Evolutionary conservation across 805 yeast species (phyloP), one percentile per base, ranked within the genome.

Genomic region (Ogataea kodamae): DNA sequence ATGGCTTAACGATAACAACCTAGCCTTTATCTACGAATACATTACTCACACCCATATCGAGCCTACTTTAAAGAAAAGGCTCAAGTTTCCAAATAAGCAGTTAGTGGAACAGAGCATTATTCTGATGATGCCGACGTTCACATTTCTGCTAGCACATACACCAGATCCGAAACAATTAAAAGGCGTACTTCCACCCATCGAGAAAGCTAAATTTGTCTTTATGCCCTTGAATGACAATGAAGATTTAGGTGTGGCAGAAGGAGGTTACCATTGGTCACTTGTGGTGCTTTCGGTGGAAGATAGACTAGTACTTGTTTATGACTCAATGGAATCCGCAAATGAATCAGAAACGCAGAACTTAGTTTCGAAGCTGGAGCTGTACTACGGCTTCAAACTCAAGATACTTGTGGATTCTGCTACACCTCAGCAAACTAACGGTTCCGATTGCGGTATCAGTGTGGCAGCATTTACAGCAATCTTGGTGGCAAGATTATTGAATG

Each of bases 211-310:
- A 9, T 73, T 77, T 45, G 64, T 83, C 1, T 81, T 84, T 42
- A 52, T 81, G 23, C 92, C 90, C 0, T 63, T 81, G 18, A 83
- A 81, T 52, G 81, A 75, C 50, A 76, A 74, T 40, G 80, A 70
- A 28, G 81, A 77, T 35, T 61, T 76, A 25, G 80, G 70, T 28
- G 59, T 61, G 1, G 74, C 70, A 2, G 82, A 75, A 40, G 78
- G 79, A 11, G 92, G 90, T 1, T 77, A 76, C 28, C 92, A 84
- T 57, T 83, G 94, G 92, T 76, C 84, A 1, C 57, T 84, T 10
- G 65, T 78, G 9, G 67, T 82, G 10, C 62, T 78, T 5, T 67
- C 70, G 20, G 42, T 70, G 6, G 55, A 68, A 9, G 80, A 74
- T 24, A 57, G 62, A 11, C 63, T 58, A 19, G 70, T 78, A 3